phyloP scores from a whole-genome alignment of 2,329 filamentous ascomycete species.

The Fusarium mundagurra region DNA sequence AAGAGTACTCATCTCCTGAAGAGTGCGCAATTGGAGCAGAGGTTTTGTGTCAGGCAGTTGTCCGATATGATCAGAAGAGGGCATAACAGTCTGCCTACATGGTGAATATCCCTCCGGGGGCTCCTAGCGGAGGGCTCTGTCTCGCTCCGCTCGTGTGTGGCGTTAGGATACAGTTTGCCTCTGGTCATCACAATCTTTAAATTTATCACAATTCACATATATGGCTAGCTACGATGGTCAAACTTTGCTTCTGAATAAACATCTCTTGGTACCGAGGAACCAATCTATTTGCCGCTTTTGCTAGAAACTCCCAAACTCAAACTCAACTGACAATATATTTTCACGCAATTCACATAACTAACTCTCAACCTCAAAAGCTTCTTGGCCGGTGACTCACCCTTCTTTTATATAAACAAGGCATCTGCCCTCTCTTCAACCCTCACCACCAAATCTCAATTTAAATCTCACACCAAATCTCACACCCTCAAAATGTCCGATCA shows the following conservation, averaged over 20 bases:
- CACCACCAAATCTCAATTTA: background rate
- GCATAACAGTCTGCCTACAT: background rate
- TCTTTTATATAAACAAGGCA: background rate
- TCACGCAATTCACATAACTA: background rate
- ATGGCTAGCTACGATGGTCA: background rate
- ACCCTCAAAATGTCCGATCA: background rate
- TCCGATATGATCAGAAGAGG: constrained; percentile 41
- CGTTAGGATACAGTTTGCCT: background rate
- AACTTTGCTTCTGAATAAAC: background rate
- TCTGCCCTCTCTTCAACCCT: background rate
- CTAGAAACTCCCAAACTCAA: background rate
- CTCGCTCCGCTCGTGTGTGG: constrained; percentile 29
- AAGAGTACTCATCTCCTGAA: constrained; percentile 43
- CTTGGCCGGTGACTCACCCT: background rate
- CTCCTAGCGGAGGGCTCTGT: background rate
- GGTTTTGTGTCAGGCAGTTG: constrained; percentile 37
- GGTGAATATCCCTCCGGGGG: background rate
- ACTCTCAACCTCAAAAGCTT: background rate
- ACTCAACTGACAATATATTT: background rate
- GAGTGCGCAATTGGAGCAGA: constrained; percentile 44
- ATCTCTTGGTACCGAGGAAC: accelerated
- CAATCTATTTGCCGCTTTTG: background rate
- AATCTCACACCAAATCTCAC: background rate
- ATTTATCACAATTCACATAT: background rate
- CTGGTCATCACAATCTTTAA: accelerated